Evolutionary conservation across 2,329 filamentous ascomycete species (phyloP).

Genomic region (Coniosporium tulheliwenetii): DNA sequence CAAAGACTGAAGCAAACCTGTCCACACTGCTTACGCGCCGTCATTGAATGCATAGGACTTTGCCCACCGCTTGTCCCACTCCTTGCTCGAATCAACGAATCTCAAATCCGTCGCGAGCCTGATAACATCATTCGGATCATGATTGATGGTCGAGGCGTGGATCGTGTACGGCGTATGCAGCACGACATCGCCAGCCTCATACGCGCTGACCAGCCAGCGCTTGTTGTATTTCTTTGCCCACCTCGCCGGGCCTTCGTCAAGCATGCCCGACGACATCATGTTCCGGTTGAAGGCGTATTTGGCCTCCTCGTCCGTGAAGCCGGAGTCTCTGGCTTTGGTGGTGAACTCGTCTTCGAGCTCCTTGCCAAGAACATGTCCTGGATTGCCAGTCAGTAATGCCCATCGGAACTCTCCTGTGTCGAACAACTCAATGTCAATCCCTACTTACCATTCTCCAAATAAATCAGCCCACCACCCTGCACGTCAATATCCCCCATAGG

Average conservation of each 20-base stretch:
- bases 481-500: conserved; percentile 38
- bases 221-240: conserved; percentile 20
- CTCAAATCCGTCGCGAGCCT: conserved; percentile 1
- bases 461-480: conserved; percentile 43
- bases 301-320: conserved; percentile 36
- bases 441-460: conserved; percentile 29
- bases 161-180: conserved; percentile 1
- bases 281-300: conserved; percentile 30
- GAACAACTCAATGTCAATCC: background rate
- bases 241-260: conserved; percentile 33
- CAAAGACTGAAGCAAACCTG: too few relatives aligned
- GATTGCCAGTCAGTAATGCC: conserved; percentile 2
- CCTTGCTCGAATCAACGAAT: too few relatives aligned
- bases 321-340: conserved; percentile 29
- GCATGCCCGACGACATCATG: conserved; percentile 40
- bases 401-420: background rate
- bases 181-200: conserved; percentile 2
- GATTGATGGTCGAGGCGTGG: conserved; percentile 1
- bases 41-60: too few relatives aligned
- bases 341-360: conserved; percentile 36
- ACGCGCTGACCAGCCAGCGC: background rate
- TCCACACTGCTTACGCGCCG: too few relatives aligned
- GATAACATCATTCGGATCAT: conserved; percentile 1
- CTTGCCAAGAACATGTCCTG: conserved; percentile 28
- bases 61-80: too few relatives aligned